These are phyloP conservation scores for Pichia ethanolica DNA, from an alignment of 805 yeast species.

Conservation along the genomic window DNA sequence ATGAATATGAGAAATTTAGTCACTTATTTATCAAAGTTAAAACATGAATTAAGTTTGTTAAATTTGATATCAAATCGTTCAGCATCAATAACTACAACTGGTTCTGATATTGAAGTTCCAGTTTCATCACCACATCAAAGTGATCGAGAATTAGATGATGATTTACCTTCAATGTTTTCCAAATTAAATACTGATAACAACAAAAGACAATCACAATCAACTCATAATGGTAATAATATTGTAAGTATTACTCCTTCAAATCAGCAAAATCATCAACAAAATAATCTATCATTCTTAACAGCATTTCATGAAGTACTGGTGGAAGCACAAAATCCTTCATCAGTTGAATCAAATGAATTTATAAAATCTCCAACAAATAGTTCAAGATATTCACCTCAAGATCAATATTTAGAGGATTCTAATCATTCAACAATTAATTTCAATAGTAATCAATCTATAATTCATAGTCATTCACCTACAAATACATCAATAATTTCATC, in stretches of 20 bases:
- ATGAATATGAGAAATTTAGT: constrained; percentile 27
- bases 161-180: constrained; percentile 6
- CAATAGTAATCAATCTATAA: too few relatives aligned
- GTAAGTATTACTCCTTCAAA: too few relatives aligned
- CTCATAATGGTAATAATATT: neutral
- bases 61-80: neutral
- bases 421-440: neutral
- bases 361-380: neutral
- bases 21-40: constrained; percentile 9
- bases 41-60: constrained; percentile 3
- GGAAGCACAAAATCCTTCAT: constrained; percentile 18
- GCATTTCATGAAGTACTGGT: constrained; percentile 31
- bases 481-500: constrained; percentile 17
- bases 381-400: constrained; percentile 1
- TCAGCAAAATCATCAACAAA: neutral
- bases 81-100: neutral
- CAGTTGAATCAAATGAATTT: constrained; percentile 3
- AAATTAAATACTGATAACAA: neutral
- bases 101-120: neutral
- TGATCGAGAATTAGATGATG: constrained; percentile 2
- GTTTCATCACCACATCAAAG: neutral
- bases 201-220: neutral
- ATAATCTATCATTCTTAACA: constrained; percentile 23
- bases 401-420: constrained; percentile 12
- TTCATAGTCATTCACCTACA: constrained; percentile 10